Evolutionary conservation across 768 basidiomycete species (phyloP).

Genomic region (Trametes sanguinea): DNA sequence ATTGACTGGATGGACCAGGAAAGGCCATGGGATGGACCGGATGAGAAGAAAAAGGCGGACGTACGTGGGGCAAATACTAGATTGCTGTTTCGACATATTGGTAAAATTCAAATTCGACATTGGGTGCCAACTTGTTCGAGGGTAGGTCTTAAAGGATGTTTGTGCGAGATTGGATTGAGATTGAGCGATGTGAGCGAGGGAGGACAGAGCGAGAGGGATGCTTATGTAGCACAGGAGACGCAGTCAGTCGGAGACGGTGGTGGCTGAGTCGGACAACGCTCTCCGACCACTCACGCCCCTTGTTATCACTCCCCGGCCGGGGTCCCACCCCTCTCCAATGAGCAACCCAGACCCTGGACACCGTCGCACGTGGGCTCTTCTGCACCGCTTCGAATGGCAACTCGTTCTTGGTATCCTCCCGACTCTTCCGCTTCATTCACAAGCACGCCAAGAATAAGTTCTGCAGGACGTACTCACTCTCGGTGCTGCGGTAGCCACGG

Average conservation of each 20-base stretch:
- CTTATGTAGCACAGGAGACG: slow-evolving; percentile 5
- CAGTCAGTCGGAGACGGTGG: not conserved
- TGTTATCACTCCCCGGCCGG: slow-evolving; percentile 8
- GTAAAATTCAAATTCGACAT: slow-evolving; percentile 77
- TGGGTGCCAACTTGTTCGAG: slow-evolving; percentile 76
- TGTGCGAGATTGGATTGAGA: not conserved
- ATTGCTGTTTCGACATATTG: slow-evolving; percentile 74
- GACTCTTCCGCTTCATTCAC: not conserved
- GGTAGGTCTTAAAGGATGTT: not conserved
- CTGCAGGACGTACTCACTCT: not conserved
- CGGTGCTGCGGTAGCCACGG: not conserved
- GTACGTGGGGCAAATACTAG: slow-evolving; percentile 95
- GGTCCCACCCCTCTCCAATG: not conserved
- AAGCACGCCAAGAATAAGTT: not conserved
- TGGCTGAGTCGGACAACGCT: not conserved
- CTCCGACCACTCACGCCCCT: not conserved
- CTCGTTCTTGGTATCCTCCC: slow-evolving; percentile 7
- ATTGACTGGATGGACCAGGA: no score
- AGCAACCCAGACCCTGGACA: slow-evolving; percentile 5
- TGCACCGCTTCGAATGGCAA: slow-evolving; percentile 10
- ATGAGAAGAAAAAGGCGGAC: slow-evolving; percentile 31
- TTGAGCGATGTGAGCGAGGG: slow-evolving; percentile 2
- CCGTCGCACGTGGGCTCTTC: slow-evolving; percentile 15
- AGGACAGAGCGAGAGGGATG: not conserved
- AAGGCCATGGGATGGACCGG: no score